A percentile compares a stretch with the other conserved stretches of the same genome.
Evolutionary conservation across 148 eudicot genomes (phyloP).

Genomic region (Heliosperma pusillum): DNA sequence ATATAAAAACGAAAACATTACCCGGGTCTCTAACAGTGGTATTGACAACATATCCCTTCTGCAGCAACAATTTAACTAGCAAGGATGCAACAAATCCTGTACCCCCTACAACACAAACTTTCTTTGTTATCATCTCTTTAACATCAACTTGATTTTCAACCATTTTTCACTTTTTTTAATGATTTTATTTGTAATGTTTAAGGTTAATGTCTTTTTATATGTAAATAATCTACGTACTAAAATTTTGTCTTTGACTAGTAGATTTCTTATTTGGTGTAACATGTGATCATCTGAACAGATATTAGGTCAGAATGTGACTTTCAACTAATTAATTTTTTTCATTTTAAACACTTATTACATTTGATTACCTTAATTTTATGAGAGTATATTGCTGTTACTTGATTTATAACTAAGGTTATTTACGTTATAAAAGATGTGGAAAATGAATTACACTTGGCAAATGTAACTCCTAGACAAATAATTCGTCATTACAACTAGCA

Average conservation of each 20-base stretch:
- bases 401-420: no score
- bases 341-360: no score
- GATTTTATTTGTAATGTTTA: background rate
- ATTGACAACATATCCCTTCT: constrained; percentile 47
- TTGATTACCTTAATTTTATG: background rate
- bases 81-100: constrained; percentile 52
- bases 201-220: background rate
- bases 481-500: no score
- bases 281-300: constrained; percentile 11
- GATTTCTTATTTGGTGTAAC: constrained; percentile 15
- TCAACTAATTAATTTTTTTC: background rate
- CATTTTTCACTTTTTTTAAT: constrained; percentile 17
- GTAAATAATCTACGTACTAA: background rate
- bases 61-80: constrained; percentile 46
- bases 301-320: constrained; percentile 34
- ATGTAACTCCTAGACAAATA: background rate
- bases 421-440: no score
- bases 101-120: constrained; percentile 57
- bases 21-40: constrained; percentile 71
- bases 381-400: no score
- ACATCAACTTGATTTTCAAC: constrained; percentile 9
- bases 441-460: no score
- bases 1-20: background rate
- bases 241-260: background rate
- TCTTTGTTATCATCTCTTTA: constrained; percentile 21